Conservation (phyloP, 2,329 filamentous ascomycete genomes). For the Beauveria bassiana region DNA sequence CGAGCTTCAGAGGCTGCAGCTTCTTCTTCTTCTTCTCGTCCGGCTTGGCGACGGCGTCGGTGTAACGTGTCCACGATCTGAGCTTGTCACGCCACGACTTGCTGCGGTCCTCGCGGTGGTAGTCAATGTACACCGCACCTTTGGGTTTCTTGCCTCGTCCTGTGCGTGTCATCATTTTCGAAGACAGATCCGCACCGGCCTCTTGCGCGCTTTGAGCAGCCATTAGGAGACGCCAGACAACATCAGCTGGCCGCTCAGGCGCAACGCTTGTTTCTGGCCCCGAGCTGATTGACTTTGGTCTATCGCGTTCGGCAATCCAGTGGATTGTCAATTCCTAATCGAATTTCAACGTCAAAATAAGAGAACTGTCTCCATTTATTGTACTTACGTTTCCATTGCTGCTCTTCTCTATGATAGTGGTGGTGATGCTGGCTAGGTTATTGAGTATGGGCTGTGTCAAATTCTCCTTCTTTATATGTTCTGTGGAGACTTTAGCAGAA, state of each 20-base stretch:
- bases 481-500: conserved; percentile 20
- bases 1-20: neutral
- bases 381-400: conserved; percentile 17
- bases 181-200: conserved; percentile 3
- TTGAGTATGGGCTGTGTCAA: conserved; percentile 19
- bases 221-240: conserved; percentile 38
- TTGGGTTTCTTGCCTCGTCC: conserved; percentile 7
- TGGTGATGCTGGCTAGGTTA: conserved; percentile 26
- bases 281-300: neutral
- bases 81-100: conserved; percentile 30
- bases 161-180: conserved; percentile 18
- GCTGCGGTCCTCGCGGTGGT: conserved; percentile 24
- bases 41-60: conserved; percentile 15
- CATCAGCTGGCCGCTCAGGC: conserved; percentile 34
- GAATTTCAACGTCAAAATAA: conserved; percentile 8
- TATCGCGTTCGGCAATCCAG: conserved; percentile 31
- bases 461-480: conserved; percentile 14
- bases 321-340: conserved; percentile 27
- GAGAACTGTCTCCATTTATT: neutral
- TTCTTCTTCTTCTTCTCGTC: neutral
- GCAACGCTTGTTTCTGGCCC: conserved; percentile 10
- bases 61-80: conserved; percentile 23
- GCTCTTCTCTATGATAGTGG: conserved; percentile 21
- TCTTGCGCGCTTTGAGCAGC: conserved; percentile 14
- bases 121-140: conserved; percentile 14